Conservation (phyloP, 768 basidiomycete genomes). For the Tricholomella constricta region DNA sequence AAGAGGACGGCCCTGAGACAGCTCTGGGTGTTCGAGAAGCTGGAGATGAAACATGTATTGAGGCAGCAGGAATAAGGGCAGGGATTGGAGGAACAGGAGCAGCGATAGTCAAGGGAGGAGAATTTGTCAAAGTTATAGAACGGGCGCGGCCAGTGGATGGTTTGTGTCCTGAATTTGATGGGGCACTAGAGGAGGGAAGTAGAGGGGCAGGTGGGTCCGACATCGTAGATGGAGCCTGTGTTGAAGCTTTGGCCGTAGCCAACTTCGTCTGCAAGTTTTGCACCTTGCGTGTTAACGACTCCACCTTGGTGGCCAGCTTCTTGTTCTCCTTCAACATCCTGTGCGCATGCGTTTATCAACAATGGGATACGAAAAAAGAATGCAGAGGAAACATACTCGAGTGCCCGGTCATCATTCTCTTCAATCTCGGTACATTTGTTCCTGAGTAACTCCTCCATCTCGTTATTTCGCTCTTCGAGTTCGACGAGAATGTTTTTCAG, state of each 20-base stretch:
- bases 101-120: constrained; percentile 13
- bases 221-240: constrained; percentile 17
- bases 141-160: constrained; percentile 25
- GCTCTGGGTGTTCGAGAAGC: constrained; percentile 27
- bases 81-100: constrained; percentile 19
- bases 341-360: constrained; percentile 5
- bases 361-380: constrained; percentile 6
- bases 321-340: constrained; percentile 84
- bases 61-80: not conserved
- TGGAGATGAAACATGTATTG: constrained; percentile 18
- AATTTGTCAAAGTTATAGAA: constrained; percentile 29
- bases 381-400: constrained; percentile 64
- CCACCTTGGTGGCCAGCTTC: constrained; percentile 69
- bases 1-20: constrained; percentile 46
- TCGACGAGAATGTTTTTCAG: constrained; percentile 57
- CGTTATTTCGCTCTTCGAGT: constrained; percentile 67
- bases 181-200: constrained; percentile 11
- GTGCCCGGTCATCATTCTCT: constrained; percentile 78
- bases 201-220: constrained; percentile 11
- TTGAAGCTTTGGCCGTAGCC: constrained; percentile 49
- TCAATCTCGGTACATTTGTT: constrained; percentile 78
- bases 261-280: constrained; percentile 72
- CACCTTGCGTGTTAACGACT: constrained; percentile 70
- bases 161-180: constrained; percentile 1
- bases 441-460: constrained; percentile 74